Evolutionary conservation across 257 asterid genomes (phyloP).

Genomic region (Catharanthus roseus): DNA sequence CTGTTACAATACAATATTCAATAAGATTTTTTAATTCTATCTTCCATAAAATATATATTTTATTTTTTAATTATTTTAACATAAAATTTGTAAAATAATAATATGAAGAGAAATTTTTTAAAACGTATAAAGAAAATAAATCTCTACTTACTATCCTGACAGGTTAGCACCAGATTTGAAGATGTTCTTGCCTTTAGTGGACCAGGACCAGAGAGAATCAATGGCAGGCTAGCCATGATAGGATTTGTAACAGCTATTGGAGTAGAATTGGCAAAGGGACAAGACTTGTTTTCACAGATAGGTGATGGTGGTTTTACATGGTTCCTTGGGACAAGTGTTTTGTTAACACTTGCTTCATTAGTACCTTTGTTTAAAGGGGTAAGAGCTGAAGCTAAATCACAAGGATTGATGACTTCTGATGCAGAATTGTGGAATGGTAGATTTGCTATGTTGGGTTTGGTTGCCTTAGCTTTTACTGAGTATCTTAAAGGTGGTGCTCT

Average conservation of each 20-base stretch:
- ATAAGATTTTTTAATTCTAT: too few species aligned
- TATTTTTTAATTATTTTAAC: too few species aligned
- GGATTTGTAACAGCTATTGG: conserved; percentile 81
- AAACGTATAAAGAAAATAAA: too few species aligned
- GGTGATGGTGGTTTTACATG: conserved; percentile 50
- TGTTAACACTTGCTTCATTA: conserved; percentile 60
- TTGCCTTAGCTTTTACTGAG: conserved; percentile 80
- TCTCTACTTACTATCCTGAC: neutral
- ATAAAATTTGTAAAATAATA: too few species aligned
- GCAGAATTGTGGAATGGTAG: conserved; percentile 86
- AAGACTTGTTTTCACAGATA: conserved; percentile 48
- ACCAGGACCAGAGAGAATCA: conserved; percentile 78
- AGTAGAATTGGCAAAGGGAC: conserved; percentile 54
- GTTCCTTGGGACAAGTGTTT: conserved; percentile 45
- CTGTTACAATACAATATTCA: too few species aligned
- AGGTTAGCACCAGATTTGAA: conserved; percentile 41
- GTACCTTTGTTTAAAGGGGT: conserved; percentile 59
- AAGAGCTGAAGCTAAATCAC: conserved; percentile 44
- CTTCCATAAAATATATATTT: too few species aligned
- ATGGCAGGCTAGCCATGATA: conserved; percentile 77
- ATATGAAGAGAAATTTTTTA: too few species aligned
- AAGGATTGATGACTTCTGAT: conserved; percentile 45
- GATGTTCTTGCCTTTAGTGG: conserved; percentile 68
- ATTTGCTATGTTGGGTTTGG: conserved; percentile 78
- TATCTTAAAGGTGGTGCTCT: conserved; percentile 61